Evolutionary conservation across 345 rosid species (phyloP), one percentile per base, ranked within the genome.

Genomic region (Acer negundo): DNA sequence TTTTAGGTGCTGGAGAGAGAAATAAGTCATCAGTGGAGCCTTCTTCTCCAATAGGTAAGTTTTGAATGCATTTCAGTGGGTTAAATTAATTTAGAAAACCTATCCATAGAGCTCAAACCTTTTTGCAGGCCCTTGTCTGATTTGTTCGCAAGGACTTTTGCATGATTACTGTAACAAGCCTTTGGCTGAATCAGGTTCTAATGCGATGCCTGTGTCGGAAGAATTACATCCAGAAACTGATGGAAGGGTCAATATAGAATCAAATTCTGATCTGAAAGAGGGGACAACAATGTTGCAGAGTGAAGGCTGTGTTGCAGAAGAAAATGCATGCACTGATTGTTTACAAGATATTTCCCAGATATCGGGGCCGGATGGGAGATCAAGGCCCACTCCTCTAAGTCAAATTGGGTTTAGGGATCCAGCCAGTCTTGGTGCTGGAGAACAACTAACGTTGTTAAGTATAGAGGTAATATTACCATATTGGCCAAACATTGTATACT

Each of bases 351-450:
- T 84, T 77, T 95, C 98, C 67, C 98, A 95, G 87, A 88, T 95
- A 80, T 95, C 98, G 5, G 97, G 97, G 40, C 98, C 99, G 82
- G 90, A 82, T 74, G 88, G 84, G 73, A 87, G 89, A 83, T 85
- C 97, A 67, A 84, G 86, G 73, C 86, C 89, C 51, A 95, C 98
- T 80, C 98, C 99, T 68, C 89, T 91, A 75, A 95, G 99, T 82
- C 98, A 95, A 90, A 89, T 86, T 72, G 99, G 99, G 67, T 95
- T 92, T 77, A 91, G 91, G 80, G 99, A 95, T 90, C 96, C 98
- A 82, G 97, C 98, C 16, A 93, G 97, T 84, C 79, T 87, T 84
- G 98, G 99, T 75, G 97, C 89, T 73, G 99, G 99, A 76, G 97
- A 93, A 81, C 99, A 95, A 76, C 89, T 95, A 65, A 92, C 97